Percentiles rank a stretch among this genome's conserved stretches.
These are phyloP conservation scores for Phaeomoniella chlamydospora DNA, from an alignment of 2,329 filamentous ascomycete species.

Conservation along the genomic window DNA sequence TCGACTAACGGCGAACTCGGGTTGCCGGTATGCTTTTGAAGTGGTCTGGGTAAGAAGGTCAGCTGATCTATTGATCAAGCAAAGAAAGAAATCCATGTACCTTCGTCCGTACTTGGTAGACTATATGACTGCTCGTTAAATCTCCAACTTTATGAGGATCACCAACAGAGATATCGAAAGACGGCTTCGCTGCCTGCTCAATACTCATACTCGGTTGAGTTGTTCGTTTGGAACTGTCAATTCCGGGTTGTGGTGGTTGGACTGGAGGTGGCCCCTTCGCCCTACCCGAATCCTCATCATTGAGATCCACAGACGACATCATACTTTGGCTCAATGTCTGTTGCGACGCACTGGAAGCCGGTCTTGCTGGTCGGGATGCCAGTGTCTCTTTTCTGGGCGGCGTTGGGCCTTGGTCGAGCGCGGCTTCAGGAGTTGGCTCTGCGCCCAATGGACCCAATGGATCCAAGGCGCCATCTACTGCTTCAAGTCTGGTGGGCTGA, in stretches of 20 bases:
- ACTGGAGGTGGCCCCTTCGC: slow-evolving; percentile 48
- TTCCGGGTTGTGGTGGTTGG: slow-evolving; percentile 30
- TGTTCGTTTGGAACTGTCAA: slow-evolving; percentile 32
- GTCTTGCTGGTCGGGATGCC: slow-evolving; percentile 18
- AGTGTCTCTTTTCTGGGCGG: slow-evolving; percentile 45
- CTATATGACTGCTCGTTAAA: slow-evolving; percentile 90
- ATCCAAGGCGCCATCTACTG: slow-evolving; percentile 46
- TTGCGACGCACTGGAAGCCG: slow-evolving; percentile 26
- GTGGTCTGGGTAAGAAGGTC: slow-evolving; percentile 56
- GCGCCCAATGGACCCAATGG: slow-evolving; percentile 45
- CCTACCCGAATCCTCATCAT: slow-evolving; percentile 52
- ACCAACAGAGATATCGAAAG: slow-evolving; percentile 79
- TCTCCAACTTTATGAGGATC: slow-evolving; percentile 98
- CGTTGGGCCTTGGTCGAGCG: slow-evolving; percentile 37
- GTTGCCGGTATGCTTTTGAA: slow-evolving; percentile 85
- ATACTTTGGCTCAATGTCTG: slow-evolving; percentile 33
- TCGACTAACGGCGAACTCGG: slow-evolving; percentile 85
- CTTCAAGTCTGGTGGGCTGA: slow-evolving; percentile 47
- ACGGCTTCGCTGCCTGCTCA: slow-evolving; percentile 85
- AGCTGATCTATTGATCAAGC: slow-evolving; percentile 1
- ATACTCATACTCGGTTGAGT: slow-evolving; percentile 70
- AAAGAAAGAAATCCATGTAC: slow-evolving; percentile 31
- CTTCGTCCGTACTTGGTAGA: slow-evolving; percentile 90
- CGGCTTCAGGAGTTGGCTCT: slow-evolving; percentile 14
- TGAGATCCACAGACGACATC: slow-evolving; percentile 55